Conservation (phyloP, 176 grass and related monocot species). For the Phyllostachys edulis region DNA sequence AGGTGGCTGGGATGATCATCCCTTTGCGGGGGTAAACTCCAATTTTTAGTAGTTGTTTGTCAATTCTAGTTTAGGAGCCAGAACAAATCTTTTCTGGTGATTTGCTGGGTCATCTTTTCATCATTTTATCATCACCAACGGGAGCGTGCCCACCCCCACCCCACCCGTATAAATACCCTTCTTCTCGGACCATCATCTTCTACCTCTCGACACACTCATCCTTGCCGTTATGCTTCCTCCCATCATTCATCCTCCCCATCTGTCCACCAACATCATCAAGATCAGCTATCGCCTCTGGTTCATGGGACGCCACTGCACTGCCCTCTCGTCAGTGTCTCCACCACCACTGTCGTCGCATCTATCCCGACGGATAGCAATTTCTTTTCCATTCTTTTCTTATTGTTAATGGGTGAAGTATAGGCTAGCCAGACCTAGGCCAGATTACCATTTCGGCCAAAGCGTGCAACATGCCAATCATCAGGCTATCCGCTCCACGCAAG, state of each 20-base stretch:
- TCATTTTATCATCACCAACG: too few species aligned
- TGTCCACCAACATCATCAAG: too few species aligned
- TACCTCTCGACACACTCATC: neutral
- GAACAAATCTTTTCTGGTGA: too few species aligned
- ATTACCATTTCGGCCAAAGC: neutral
- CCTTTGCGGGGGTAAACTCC: too few species aligned
- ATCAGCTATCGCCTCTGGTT: fast-evolving
- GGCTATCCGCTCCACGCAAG: neutral
- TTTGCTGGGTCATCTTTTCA: too few species aligned
- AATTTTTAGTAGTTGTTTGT: too few species aligned
- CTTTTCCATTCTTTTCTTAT: neutral
- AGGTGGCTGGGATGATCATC: too few species aligned
- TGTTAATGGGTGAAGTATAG: neutral
- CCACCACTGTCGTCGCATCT: neutral
- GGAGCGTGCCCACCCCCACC: fast-evolving
- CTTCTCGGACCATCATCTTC: neutral
- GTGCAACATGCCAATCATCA: neutral
- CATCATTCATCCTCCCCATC: fast-evolving
- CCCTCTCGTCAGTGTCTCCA: fast-evolving
- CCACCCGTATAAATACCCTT: neutral
- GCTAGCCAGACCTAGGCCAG: neutral
- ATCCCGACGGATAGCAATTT: neutral
- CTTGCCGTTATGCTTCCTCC: neutral
- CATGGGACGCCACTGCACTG: fast-evolving
- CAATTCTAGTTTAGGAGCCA: too few species aligned